Percentiles rank a stretch among this genome's conserved stretches.
phyloP scores from a whole-genome alignment of 2,329 filamentous ascomycete species.

The Daldinia sp. region DNA sequence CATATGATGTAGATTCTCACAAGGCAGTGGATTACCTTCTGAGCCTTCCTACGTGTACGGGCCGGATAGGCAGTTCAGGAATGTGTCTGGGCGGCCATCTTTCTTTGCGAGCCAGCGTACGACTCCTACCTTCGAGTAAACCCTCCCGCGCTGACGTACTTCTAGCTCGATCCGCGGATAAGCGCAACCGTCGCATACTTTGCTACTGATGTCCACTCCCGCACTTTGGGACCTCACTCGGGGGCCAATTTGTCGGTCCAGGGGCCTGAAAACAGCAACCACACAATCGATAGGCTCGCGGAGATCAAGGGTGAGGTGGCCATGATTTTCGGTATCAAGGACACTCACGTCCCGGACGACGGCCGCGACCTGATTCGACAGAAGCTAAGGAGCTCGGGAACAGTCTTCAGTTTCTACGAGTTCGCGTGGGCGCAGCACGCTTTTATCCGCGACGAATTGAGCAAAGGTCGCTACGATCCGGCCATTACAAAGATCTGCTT shows the following conservation, averaged over 20 bases:
- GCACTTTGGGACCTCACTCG: slow-evolving; percentile 71
- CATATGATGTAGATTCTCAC: slow-evolving; percentile 83
- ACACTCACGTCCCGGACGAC: slow-evolving; percentile 85
- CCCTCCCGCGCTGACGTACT: slow-evolving; percentile 1
- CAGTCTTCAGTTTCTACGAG: slow-evolving; percentile 84
- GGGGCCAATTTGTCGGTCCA: slow-evolving; percentile 57
- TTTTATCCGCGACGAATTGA: slow-evolving; percentile 91
- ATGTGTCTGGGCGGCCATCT: slow-evolving; percentile 97
- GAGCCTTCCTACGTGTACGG: slow-evolving; percentile 79
- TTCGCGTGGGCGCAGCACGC: slow-evolving; percentile 94
- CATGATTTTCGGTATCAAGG: slow-evolving; percentile 91
- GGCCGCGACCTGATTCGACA: slow-evolving; percentile 85
- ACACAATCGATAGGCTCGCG: slow-evolving; percentile 62
- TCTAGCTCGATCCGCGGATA: slow-evolving; percentile 75
- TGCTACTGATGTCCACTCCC: slow-evolving; percentile 87
- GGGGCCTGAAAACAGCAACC: slow-evolving; percentile 51
- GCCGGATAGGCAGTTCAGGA: slow-evolving; percentile 78
- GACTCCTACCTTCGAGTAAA: slow-evolving; percentile 27
- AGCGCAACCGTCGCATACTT: slow-evolving; percentile 86
- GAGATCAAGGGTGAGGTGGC: slow-evolving; percentile 81
- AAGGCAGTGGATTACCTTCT: slow-evolving; percentile 75
- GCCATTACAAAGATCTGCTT: slow-evolving; percentile 88
- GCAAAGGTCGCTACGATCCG: slow-evolving; percentile 93
- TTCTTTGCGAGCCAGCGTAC: slow-evolving; percentile 66
- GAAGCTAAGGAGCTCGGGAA: slow-evolving; percentile 79